Evolutionary conservation across 1,139 yeast species (phyloP), one percentile per base, ranked within the genome.

Genomic region (Pichia sp.): DNA sequence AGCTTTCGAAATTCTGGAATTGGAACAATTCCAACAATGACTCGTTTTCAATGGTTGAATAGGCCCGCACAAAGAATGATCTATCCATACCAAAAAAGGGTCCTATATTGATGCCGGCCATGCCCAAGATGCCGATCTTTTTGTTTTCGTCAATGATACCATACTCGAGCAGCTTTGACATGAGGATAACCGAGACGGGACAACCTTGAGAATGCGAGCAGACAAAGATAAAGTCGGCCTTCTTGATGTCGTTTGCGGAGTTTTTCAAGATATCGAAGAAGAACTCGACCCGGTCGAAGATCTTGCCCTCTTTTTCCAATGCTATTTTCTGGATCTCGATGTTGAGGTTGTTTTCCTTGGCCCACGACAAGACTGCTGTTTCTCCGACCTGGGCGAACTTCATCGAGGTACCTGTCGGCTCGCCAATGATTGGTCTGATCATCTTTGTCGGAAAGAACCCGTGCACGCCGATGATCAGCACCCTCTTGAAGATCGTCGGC

Each of bases 121-220:
- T 93, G 1, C 93, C 95, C 51, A 93, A 72, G 29, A 93, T 74
- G 0, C 95, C 90, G 23, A 90, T 77, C 45, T 80, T 73, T 62
- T 85, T 84, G 38, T 69, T 69, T 16, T 70, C 68, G 8, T 74
- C 75, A 19, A 90, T 78, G 30, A 87, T 76, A 0, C 93, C 95
- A 60, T 82, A 77, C 59, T 81, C 84, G 8, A 93, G 79, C 47
- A 93, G 74, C 61, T 80, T 78, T 0, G 96, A 88, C 38, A 90
- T 72, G 34, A 93, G 69, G 49, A 90, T 85, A 1, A 90, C 83
- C 0, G 96, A 83, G 0, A 93, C 98, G 0, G 96, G 97, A 54
- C 95, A 85, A 0, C 99, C 98, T 70, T 93, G 99, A 0, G 97
- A 90, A 71, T 93, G 99, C 0, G 96, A 84, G 1, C 97, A 97